Percentiles rank a stretch among this genome's conserved stretches.
phyloP scores from a whole-genome alignment of 176 grass and related monocot species.

The Tuctoria greenei region DNA sequence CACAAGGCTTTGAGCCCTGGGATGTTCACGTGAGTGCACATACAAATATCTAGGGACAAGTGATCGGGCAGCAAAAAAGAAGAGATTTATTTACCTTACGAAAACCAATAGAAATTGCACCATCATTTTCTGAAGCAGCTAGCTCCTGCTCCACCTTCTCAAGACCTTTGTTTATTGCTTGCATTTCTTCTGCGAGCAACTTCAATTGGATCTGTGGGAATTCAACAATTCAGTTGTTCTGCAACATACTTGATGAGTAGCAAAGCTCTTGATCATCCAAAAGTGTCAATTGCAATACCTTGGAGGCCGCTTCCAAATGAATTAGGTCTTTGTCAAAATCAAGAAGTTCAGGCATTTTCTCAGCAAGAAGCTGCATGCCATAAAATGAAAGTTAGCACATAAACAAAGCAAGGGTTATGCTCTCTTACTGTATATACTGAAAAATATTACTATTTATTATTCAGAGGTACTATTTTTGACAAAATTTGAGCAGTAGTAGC shows the following conservation, averaged over 20 bases:
- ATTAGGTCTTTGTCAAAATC: conserved; percentile 99
- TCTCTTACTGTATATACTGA: too few species aligned
- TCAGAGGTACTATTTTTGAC: neutral
- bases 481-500: neutral
- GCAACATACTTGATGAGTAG: conserved; percentile 38
- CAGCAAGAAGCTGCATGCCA: conserved; percentile 73
- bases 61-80: conserved; percentile 4
- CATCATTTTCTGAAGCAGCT: conserved; percentile 69
- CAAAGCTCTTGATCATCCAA: conserved; percentile 18
- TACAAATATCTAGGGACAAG: neutral
- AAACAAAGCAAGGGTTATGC: neutral
- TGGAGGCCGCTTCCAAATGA: conserved; percentile 97
- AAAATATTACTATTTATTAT: too few species aligned
- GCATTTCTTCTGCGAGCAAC: conserved; percentile 92
- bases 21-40: neutral
- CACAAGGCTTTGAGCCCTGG: neutral
- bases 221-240: conserved; percentile 33
- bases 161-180: conserved; percentile 98
- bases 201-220: conserved; percentile 83
- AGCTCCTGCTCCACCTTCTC: conserved; percentile 97
- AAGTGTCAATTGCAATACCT: conserved; percentile 57
- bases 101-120: conserved; percentile 67
- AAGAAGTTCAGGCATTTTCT: conserved; percentile 91
- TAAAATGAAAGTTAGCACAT: conserved; percentile 28
- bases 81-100: conserved; percentile 56